Percentiles rank a stretch among this genome's conserved stretches.
Conservation (phyloP, 106 monocot species). For the Alisma plantagoaquatica region DNA sequence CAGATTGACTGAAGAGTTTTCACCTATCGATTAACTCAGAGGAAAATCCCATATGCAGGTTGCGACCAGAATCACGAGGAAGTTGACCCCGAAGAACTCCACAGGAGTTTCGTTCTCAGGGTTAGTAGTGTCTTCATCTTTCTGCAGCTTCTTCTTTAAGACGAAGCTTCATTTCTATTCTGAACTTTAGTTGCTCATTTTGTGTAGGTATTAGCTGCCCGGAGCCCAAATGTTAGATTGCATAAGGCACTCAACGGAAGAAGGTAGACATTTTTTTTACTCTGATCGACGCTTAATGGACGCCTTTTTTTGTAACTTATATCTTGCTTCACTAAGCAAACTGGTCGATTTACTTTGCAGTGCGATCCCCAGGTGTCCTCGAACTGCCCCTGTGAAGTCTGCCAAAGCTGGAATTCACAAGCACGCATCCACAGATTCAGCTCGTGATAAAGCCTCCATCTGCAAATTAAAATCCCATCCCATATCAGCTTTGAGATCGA, state of each 20-base stretch:
- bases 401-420: slow-evolving; percentile 23
- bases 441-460: slow-evolving; percentile 26
- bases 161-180: not conserved
- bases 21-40: not conserved
- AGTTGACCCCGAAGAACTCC: slow-evolving; percentile 52
- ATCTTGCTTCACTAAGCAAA: not conserved
- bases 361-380: slow-evolving; percentile 38
- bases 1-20: not conserved
- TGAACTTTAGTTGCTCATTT: not conserved
- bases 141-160: not conserved
- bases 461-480: slow-evolving; percentile 30
- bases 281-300: not conserved
- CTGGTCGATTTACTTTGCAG: slow-evolving; percentile 13
- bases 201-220: slow-evolving; percentile 59
- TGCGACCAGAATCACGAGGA: slow-evolving; percentile 76
- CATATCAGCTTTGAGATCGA: slow-evolving; percentile 39
- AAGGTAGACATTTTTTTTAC: not conserved
- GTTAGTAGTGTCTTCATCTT: slow-evolving; percentile 18
- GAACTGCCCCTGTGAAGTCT: slow-evolving; percentile 63
- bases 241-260: slow-evolving; percentile 41
- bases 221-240: slow-evolving; percentile 66
- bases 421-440: slow-evolving; percentile 19
- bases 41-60: slow-evolving; percentile 22
- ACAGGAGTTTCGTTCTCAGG: slow-evolving; percentile 51
- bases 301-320: not conserved